A percentile compares a stretch with the other conserved stretches of the same genome.
phyloP scores from a whole-genome alignment of 192 early-diverging fungal species.

The Bifiguratus adelaidae region DNA sequence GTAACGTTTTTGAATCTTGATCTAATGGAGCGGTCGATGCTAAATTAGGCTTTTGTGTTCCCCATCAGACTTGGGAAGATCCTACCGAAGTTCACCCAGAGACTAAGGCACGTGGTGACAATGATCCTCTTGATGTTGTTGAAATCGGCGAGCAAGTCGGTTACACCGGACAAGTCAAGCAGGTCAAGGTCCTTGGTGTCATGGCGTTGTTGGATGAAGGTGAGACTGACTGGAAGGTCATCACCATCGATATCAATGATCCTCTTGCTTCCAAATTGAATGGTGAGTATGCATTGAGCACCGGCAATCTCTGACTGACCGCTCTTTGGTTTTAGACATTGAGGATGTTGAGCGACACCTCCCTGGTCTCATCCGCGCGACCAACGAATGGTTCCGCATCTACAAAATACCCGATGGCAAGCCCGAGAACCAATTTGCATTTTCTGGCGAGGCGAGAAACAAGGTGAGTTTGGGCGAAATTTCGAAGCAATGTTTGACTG shows the following conservation, averaged over 20 bases:
- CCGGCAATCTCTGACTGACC: neutral
- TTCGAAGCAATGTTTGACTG: neutral
- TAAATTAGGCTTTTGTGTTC: too few species aligned
- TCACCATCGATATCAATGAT: slow-evolving; percentile 96
- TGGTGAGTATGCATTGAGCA: slow-evolving; percentile 32
- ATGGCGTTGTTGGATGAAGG: slow-evolving; percentile 98
- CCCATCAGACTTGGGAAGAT: slow-evolving; percentile 91
- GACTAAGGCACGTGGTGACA: slow-evolving; percentile 91
- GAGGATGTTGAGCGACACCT: slow-evolving; percentile 95
- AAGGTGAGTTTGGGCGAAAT: slow-evolving; percentile 18
- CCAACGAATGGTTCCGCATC: slow-evolving; percentile 97
- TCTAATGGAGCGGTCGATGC: too few species aligned
- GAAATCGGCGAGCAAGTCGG: slow-evolving; percentile 96
- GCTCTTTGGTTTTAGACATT: slow-evolving; percentile 67
- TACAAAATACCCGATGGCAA: slow-evolving; percentile 99
- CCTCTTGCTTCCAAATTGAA: slow-evolving; percentile 95
- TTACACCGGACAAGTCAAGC: slow-evolving; percentile 90
- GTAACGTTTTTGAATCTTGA: slow-evolving; percentile 18
- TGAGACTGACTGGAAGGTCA: slow-evolving; percentile 99
- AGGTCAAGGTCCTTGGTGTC: slow-evolving; percentile 96
- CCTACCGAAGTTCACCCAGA: slow-evolving; percentile 76
- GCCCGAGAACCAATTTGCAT: slow-evolving; percentile 97
- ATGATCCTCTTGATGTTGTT: slow-evolving; percentile 95
- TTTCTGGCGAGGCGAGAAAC: slow-evolving; percentile 72
- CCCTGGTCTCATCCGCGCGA: slow-evolving; percentile 87